Evolutionary conservation across 1,139 yeast species (phyloP).

Genomic region (Debaryomyces coudertii): DNA sequence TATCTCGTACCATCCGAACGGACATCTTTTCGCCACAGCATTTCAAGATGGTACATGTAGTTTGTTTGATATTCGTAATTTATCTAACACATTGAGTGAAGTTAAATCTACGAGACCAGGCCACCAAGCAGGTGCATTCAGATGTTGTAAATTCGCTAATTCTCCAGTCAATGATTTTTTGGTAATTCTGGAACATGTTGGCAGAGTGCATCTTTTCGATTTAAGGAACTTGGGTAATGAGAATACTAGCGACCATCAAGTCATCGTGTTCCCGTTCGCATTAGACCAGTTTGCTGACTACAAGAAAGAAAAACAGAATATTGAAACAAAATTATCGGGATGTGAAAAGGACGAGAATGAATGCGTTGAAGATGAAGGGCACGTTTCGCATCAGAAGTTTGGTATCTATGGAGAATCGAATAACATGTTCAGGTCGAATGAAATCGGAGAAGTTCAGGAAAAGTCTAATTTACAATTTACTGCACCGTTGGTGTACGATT

Average conservation of each 20-base stretch:
- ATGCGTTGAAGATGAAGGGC: background rate
- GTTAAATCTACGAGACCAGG: constrained; percentile 62
- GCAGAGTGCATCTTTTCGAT: constrained; percentile 82
- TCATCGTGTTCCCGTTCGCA: constrained; percentile 57
- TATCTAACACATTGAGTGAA: constrained; percentile 51
- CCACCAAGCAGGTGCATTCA: constrained; percentile 62
- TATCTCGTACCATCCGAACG: constrained; percentile 74
- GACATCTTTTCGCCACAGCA: constrained; percentile 72
- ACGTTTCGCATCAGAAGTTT: constrained; percentile 2
- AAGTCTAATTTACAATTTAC: constrained; percentile 23
- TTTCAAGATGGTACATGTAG: constrained; percentile 85
- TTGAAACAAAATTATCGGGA: background rate
- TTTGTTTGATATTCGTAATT: constrained; percentile 73
- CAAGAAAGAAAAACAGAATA: constrained; percentile 17
- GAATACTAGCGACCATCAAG: constrained; percentile 58
- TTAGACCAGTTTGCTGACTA: constrained; percentile 44
- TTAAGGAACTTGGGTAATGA: constrained; percentile 63
- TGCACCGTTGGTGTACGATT: constrained; percentile 51
- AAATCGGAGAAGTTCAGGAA: background rate
- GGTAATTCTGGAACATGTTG: constrained; percentile 80
- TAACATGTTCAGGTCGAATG: constrained; percentile 2
- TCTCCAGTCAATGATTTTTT: constrained; percentile 71
- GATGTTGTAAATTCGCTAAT: constrained; percentile 72
- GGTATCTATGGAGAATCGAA: constrained; percentile 8
- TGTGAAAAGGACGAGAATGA: constrained; percentile 1